A percentile compares a stretch with the other conserved stretches of the same genome.
phyloP scores from a whole-genome alignment of 2,329 filamentous ascomycete genomes.

The Talaromyces sp. region DNA sequence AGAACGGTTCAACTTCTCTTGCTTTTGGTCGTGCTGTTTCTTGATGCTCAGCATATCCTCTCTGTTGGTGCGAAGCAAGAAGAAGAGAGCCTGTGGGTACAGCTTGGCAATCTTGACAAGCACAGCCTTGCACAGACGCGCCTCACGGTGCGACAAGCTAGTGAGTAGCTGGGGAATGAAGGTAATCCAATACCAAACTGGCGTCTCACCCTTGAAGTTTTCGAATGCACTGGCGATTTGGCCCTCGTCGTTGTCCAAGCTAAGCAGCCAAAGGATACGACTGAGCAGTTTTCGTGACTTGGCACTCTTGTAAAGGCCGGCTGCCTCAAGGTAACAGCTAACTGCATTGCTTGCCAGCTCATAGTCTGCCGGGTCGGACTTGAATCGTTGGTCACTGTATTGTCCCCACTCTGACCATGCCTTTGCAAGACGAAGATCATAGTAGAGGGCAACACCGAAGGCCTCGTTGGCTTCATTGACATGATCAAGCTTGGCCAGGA shows the following conservation, averaged over 20 bases:
- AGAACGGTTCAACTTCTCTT: conserved; percentile 60
- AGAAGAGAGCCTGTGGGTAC: conserved; percentile 94
- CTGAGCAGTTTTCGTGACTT: conserved; percentile 94
- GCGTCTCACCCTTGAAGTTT: conserved; percentile 95
- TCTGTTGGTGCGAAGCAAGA: conserved; percentile 86
- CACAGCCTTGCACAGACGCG: conserved; percentile 80
- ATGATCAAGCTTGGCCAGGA: conserved; percentile 88
- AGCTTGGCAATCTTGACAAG: conserved; percentile 92
- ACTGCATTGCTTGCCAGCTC: conserved; percentile 87
- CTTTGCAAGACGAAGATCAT: conserved; percentile 92
- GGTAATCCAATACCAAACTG: conserved; percentile 99
- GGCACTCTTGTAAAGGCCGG: conserved; percentile 93
- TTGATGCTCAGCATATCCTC: conserved; percentile 94
- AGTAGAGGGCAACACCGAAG: conserved; percentile 92
- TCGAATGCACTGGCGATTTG: conserved; percentile 85
- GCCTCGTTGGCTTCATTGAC: conserved; percentile 90
- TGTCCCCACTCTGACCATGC: conserved; percentile 99
- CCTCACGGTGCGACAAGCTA: conserved; percentile 88
- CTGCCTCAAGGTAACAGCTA: conserved; percentile 94
- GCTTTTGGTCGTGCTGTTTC: conserved; percentile 74
- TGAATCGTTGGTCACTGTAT: conserved; percentile 96
- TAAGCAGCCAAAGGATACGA: conserved; percentile 91
- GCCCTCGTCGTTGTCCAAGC: conserved; percentile 85
- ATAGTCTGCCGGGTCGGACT: conserved; percentile 80
- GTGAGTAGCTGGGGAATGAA: conserved; percentile 96